Evolutionary conservation across 2,329 filamentous ascomycete genomes (phyloP).

Genomic region (Trichoderma endophyticum): DNA sequence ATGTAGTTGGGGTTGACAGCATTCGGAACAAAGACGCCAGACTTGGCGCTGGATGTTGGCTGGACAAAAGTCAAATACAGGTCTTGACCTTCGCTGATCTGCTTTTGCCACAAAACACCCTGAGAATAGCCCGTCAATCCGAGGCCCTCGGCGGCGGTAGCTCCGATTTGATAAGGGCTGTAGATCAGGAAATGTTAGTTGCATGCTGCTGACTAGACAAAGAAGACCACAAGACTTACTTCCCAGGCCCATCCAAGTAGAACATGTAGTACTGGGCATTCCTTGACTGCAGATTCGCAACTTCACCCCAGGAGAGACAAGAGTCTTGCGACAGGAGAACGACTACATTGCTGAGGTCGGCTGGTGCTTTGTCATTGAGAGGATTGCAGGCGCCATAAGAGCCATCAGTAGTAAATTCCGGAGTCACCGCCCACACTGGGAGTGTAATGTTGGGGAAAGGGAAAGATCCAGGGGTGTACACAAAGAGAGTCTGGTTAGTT

Average conservation of each 20-base stretch:
- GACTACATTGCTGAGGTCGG: conserved; percentile 55
- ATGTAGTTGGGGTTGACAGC: conserved; percentile 47
- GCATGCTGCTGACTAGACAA: accelerated
- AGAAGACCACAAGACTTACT: background rate
- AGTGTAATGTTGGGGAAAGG: conserved; percentile 26
- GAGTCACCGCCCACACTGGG: conserved; percentile 48
- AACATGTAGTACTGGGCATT: conserved; percentile 60
- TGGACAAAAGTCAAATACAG: background rate
- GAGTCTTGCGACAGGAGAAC: conserved; percentile 57
- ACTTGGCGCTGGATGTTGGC: background rate
- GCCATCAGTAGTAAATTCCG: conserved; percentile 42
- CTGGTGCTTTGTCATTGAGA: conserved; percentile 47
- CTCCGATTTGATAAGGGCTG: background rate
- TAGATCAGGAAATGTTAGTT: background rate
- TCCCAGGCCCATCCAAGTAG: conserved; percentile 50
- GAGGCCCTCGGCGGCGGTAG: conserved; percentile 29
- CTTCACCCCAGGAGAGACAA: conserved; percentile 46
- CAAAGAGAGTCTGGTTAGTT: background rate
- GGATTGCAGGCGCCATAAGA: conserved; percentile 50
- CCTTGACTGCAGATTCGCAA: conserved; percentile 54
- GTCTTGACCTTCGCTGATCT: background rate
- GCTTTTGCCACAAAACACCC: conserved; percentile 22
- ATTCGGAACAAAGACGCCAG: conserved; percentile 32
- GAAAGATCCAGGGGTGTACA: background rate
- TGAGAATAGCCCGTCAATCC: conserved; percentile 32